Base-by-base conservation (phyloP, 148 eudicot genomes). In the Suaeda aralocaspica region DNA sequence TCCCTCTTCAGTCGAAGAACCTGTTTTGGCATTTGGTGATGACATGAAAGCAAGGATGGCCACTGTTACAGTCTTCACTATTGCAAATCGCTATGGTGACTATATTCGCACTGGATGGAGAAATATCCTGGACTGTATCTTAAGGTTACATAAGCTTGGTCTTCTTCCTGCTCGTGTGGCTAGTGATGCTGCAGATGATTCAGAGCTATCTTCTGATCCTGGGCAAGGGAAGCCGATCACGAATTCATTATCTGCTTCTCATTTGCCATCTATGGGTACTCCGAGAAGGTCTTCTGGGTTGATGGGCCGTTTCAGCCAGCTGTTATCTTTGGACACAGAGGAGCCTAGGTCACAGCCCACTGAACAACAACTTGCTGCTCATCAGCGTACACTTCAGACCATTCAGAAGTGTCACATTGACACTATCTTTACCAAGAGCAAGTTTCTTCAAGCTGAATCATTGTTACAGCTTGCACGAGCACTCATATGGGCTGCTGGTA, bases 401-500 rank as follows among this genome's bases (percentile, higher is more conserved):
- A 87, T 92, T 64, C 93, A 86, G 67, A 86, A 83, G 73, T 90
- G 98, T 72, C 94, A 88, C 76, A 85, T 92, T 21, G 92, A 92
- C 64, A 85, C 84, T 78, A 90, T 92, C 24, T 92, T 92, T 65
- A 87, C 94, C 14, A 96, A 92, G 76, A 90, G 96, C 78, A 90
- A 90, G 80, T 92, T 92, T 87, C 87, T 92, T 64, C 98, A 92
- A 76, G 88, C 96, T n/a, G 96, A 92, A 44, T 92, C 98, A 46
- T 76, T 92, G 45, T 82, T 81, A 67, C 88, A 92, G 77, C 98
- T 92, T 69, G 96, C 88, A 25, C 84, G 85, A 9, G 90, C 98
- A 39, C 92, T 92, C 44, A 77, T 85, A 46, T 81, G 80, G 85
- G 96, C 96, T 58, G 94, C 92, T 1, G 88, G 89, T 28, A 82